Conservation (phyloP, 352 stramenopile genomes). For the Phytophthora lateralis region DNA sequence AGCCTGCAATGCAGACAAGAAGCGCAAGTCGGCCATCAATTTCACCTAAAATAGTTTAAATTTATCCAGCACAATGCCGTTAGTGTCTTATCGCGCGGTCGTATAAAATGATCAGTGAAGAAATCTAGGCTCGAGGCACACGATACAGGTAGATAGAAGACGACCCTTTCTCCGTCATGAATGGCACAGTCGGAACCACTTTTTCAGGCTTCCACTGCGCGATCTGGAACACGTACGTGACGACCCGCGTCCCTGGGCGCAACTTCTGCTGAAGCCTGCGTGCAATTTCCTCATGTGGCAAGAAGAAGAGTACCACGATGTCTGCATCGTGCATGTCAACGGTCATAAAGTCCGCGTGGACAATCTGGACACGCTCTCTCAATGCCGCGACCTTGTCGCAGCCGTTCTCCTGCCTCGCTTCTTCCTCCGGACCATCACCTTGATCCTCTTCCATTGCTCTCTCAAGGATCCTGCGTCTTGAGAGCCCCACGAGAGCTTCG, state of each 20-base stretch:
- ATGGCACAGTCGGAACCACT: constrained; percentile 51
- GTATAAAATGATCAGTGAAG: constrained; percentile 13
- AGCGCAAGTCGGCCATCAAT: constrained; percentile 1
- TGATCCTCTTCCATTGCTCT: constrained; percentile 4
- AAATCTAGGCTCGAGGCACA: constrained; percentile 21
- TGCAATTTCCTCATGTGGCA: constrained; percentile 59
- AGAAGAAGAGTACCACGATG: constrained; percentile 68
- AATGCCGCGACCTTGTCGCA: constrained; percentile 6
- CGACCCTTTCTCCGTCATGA: constrained; percentile 59
- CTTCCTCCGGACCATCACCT: constrained; percentile 1
- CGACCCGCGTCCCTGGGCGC: constrained; percentile 43
- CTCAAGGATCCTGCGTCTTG: constrained; percentile 33
- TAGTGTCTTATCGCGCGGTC: constrained; percentile 9
- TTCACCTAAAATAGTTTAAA: constrained; percentile 23
- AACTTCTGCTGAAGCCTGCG: constrained; percentile 41
- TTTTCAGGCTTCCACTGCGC: constrained; percentile 51
- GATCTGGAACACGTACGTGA: constrained; percentile 80
- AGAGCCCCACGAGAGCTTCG: constrained; percentile 52
- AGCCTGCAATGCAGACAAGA: constrained; percentile 13
- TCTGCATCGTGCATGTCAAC: constrained; percentile 52
- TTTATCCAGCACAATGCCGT: constrained; percentile 18
- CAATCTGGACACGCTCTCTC: constrained; percentile 34
- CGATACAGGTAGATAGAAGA: constrained; percentile 59
- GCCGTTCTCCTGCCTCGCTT: constrained; percentile 4
- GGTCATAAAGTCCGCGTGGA: constrained; percentile 60